Evolutionary conservation across 495 filamentous ascomycete species (phyloP).

Genomic region (Lophiotrema nucula): DNA sequence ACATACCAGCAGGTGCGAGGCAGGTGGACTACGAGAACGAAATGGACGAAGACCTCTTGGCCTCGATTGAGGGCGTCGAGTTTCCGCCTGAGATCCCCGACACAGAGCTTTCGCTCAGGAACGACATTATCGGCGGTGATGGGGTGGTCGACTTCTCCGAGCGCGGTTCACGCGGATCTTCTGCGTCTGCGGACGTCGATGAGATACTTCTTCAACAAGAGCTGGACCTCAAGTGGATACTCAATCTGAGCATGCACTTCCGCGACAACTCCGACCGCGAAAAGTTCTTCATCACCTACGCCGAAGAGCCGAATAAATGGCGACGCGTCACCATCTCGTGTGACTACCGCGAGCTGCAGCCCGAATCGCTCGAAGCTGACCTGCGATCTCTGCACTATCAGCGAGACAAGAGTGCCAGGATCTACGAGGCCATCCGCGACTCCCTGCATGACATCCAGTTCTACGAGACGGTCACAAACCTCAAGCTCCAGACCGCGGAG

Average conservation of each 20-base stretch:
- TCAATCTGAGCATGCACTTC: constrained; percentile 98
- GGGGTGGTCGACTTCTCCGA: constrained; percentile 18
- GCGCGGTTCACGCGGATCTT: constrained; percentile 11
- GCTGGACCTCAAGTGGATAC: constrained; percentile 86
- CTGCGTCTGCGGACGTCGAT: constrained; percentile 23
- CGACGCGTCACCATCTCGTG: constrained; percentile 88
- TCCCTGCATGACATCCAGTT: constrained; percentile 90
- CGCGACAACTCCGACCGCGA: constrained; percentile 90
- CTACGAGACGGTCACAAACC: constrained; percentile 91
- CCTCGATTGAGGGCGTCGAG: constrained; percentile 15
- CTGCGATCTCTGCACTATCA: constrained; percentile 76
- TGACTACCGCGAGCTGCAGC: constrained; percentile 80
- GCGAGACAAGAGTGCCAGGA: constrained; percentile 88
- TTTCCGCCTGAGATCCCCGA: constrained; percentile 11
- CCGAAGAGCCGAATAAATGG: constrained; percentile 75
- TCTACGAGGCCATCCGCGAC: constrained; percentile 94
- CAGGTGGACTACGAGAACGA: constrained; percentile 31
- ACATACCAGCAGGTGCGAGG: constrained; percentile 28
- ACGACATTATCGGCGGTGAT: constrained; percentile 18
- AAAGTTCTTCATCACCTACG: constrained; percentile 98
- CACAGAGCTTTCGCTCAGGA: too few relatives aligned
- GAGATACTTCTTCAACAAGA: constrained; percentile 62
- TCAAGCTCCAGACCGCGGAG: constrained; percentile 88
- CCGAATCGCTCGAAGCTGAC: constrained; percentile 83
- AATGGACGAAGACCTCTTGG: constrained; percentile 13